Percentiles rank a stretch among this genome's conserved stretches.
Conservation (phyloP, 371 early-diverging fungal species). For the Apophysomyces elegans region DNA sequence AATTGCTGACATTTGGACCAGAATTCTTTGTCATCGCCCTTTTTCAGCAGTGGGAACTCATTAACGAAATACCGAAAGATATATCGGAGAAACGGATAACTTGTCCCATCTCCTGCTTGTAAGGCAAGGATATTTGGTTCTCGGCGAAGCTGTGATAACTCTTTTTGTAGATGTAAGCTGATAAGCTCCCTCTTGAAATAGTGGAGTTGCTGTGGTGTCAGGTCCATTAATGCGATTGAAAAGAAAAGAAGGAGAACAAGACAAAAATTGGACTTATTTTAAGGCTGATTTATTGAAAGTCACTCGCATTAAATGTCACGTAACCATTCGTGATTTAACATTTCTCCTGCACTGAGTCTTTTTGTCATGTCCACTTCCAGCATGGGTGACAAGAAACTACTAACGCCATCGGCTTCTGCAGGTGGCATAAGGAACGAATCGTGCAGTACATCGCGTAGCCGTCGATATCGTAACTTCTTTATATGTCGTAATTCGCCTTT, state of each 20-base stretch:
- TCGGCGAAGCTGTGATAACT: conserved; percentile 19
- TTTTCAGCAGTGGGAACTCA: conserved; percentile 47
- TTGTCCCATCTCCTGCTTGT: conserved; percentile 11
- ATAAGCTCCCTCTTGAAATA: conserved; percentile 38
- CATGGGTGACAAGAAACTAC: conserved; percentile 75
- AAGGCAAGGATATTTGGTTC: conserved; percentile 19
- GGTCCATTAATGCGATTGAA: conserved; percentile 17
- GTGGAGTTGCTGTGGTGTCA: conserved; percentile 31
- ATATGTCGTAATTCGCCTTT: conserved; percentile 86
- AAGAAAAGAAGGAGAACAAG: not conserved
- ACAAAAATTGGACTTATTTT: too few species aligned
- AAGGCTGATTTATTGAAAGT: too few species aligned
- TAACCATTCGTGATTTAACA: conserved; percentile 67
- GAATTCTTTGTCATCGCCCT: conserved; percentile 32
- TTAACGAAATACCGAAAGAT: conserved; percentile 35
- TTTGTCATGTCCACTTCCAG: conserved; percentile 69
- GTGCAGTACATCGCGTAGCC: conserved; percentile 79
- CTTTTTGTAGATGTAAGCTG: conserved; percentile 29
- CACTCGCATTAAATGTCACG: conserved; percentile 19
- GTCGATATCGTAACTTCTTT: conserved; percentile 81
- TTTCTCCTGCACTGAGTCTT: conserved; percentile 59
- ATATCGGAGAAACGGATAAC: conserved; percentile 40
- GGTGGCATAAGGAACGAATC: conserved; percentile 78
- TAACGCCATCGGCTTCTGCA: conserved; percentile 60
- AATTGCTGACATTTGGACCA: conserved; percentile 41